Evolutionary conservation across 257 asterid species (phyloP), one percentile per base, ranked within the genome.

Genomic region (Solanum stenotomum): DNA sequence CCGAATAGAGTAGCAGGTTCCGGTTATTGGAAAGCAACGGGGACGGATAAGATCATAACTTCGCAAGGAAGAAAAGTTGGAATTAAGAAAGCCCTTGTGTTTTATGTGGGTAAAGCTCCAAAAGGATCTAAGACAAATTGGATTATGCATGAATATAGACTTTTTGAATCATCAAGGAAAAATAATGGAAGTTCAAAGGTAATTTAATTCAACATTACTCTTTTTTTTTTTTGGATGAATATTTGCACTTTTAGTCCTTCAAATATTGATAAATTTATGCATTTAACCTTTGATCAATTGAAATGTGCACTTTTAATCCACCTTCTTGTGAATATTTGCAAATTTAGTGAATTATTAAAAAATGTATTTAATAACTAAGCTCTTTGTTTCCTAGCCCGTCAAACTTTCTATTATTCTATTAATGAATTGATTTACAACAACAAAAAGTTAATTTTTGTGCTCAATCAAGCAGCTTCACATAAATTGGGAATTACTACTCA

Each of bases 11-110:
- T 96, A 0, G 98, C 99, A 8, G 98, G 97, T 1, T 92, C 98
- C 1, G 99, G 99, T 1, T 96, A 96, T 81, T 96, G 99, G 99
- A 96, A 96, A 91, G 99, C 99, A 29, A 96, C 99, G 3, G 99
- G 98, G 5, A 95, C 98, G 0, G 98, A 95, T 49, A 95, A 95
- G 88, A 63, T 94, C 0, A 95, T 95, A 72, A 92, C 85, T 0
- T 91, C 94, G 0, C 91, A 93, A 46, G 99, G 99, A 5, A 88
- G 96, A 14, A 94, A 92, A 89, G 98, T 96, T 82, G 99, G 99
- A 10, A 95, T 96, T 5, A 96, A 96, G 79, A 96, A 96, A 82
- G 98, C 99, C 2, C 96, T 96, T 1, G 99, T 96, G 72, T 96
- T 96, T 82, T 96, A 96, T 86, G 88, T 95, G 11, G 99, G 99